Base-by-base conservation (phyloP, 164 flowering plant species). In the Annona cherimola region DNA sequence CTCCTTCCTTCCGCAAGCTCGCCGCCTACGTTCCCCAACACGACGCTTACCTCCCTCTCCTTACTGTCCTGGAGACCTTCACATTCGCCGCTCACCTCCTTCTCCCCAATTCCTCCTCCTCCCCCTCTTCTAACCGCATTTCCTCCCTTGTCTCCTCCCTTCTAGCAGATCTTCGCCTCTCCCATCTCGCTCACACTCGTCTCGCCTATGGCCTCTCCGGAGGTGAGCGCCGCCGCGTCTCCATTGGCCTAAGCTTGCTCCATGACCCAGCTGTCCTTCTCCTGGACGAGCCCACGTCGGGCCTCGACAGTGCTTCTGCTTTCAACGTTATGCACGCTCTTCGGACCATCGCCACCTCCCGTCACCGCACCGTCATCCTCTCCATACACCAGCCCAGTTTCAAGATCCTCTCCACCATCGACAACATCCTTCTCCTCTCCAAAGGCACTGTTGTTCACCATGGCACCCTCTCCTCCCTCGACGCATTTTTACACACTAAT, bases 381-480 rank as follows among this genome's bases (percentile, higher is more conserved):
- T 93, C 98, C 46, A 91, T 95, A 5, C 99, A 95, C 76, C 99
- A 95, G 71, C 99, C 99, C 1, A 90, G 97, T 69, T 93, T 85
- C 84, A 87, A 86, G 81, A 93, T 95, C 68, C 85, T 95, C 7
- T 80, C 92, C 55, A 75, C 77, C 67, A 87, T 93, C 74, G 91
- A 90, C 73, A 74, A 63, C 14, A 78, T 95, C 66, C 83, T 95
- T 0, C 72, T 95, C 57, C 82, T 95, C 0, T 83, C 90, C 0
- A 90, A 88, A 79, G 99, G 98, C 4, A 63, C 61, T 1, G 91
- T 95, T 11, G 81, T 91, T 0, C 94, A 95, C 69, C 95, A 93
- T 67, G 99, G 99, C 0, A 76, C 87, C 0, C 72, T 91, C 7
- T 63, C 79, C 64, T 86, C 96, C 0, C 86, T 91, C 5, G 73